Percentiles rank a stretch among this genome's conserved stretches.
Conservation (phyloP, 2,329 filamentous ascomycete species). For the Ophiostoma ips region DNA sequence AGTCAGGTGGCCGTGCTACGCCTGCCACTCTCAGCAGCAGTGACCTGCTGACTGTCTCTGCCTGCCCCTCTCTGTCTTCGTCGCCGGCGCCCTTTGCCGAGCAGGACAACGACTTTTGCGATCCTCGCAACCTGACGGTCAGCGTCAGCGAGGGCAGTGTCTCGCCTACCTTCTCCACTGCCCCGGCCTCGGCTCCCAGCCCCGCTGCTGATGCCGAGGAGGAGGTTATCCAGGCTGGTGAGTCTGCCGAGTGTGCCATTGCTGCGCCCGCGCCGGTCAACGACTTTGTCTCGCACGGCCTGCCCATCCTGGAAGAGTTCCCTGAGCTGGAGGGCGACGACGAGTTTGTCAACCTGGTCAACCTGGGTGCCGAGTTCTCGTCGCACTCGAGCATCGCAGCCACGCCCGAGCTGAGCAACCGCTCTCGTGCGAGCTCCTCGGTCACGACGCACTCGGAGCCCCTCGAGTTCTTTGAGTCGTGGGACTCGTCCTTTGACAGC, state of each 20-base stretch:
- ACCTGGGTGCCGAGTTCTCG: constrained; percentile 38
- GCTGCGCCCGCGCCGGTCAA: constrained; percentile 25
- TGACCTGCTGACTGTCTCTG: constrained; percentile 50
- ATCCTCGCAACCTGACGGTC: constrained; percentile 79
- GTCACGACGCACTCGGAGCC: constrained; percentile 57
- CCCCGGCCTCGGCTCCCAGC: constrained; percentile 43
- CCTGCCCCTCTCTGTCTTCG: constrained; percentile 75
- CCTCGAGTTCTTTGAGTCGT: constrained; percentile 61
- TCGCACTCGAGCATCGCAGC: constrained; percentile 27
- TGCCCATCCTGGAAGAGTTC: constrained; percentile 69
- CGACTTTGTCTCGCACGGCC: constrained; percentile 43
- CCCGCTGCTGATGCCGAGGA: constrained; percentile 50
- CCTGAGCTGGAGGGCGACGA: constrained; percentile 87
- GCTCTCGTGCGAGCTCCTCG: constrained; percentile 54
- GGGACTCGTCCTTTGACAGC: constrained; percentile 43
- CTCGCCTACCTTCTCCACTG: constrained; percentile 48
- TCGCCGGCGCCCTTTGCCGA: constrained; percentile 69
- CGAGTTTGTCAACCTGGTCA: constrained; percentile 66
- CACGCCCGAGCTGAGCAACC: constrained; percentile 25
- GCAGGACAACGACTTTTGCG: constrained; percentile 72
- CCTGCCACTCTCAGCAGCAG: constrained; percentile 32
- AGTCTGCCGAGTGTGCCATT: constrained; percentile 21
- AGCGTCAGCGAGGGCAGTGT: constrained; percentile 36
- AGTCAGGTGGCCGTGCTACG: constrained; percentile 19
- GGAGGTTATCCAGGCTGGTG: constrained; percentile 29